A percentile compares a stretch with the other conserved stretches of the same genome.
Evolutionary conservation across 148 eudicot genomes (phyloP).

Genomic region (Euryodendron excelsum): DNA sequence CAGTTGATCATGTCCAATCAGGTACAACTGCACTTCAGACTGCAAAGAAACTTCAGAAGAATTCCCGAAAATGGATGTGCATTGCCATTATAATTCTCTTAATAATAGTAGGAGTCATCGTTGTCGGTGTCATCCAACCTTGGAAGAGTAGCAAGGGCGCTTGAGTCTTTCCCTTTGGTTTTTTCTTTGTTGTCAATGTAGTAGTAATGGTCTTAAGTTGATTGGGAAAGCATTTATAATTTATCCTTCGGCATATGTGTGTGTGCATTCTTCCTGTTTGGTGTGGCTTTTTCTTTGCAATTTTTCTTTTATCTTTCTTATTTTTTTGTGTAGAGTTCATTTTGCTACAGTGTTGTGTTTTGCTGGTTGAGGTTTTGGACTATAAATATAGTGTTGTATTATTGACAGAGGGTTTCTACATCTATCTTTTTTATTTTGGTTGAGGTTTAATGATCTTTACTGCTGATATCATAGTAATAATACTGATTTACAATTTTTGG

Average conservation of each 20-base stretch:
- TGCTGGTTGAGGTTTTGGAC: not conserved
- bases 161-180: constrained; percentile 2
- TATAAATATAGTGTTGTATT: not conserved
- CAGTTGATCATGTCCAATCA: constrained; percentile 69
- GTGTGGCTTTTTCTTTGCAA: not conserved
- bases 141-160: constrained; percentile 42
- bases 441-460: too few species aligned
- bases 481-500: too few species aligned
- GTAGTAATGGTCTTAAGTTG: not conserved
- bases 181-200: not conserved
- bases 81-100: constrained; percentile 55
- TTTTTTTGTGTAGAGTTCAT: constrained; percentile 4
- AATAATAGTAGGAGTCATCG: constrained; percentile 38
- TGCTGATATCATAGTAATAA: too few species aligned
- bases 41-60: constrained; percentile 60
- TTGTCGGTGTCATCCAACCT: constrained; percentile 47
- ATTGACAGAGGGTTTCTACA: too few species aligned
- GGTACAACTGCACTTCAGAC: constrained; percentile 64
- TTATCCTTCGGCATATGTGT: constrained; percentile 5
- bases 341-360: not conserved
- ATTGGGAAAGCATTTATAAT: not conserved
- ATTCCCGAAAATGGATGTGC: constrained; percentile 63
- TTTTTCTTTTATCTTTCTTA: not conserved
- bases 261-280: not conserved
- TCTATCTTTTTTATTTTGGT: too few species aligned